Conservation (phyloP, 129 eudicot species). For the Centaurea solstitialis region DNA sequence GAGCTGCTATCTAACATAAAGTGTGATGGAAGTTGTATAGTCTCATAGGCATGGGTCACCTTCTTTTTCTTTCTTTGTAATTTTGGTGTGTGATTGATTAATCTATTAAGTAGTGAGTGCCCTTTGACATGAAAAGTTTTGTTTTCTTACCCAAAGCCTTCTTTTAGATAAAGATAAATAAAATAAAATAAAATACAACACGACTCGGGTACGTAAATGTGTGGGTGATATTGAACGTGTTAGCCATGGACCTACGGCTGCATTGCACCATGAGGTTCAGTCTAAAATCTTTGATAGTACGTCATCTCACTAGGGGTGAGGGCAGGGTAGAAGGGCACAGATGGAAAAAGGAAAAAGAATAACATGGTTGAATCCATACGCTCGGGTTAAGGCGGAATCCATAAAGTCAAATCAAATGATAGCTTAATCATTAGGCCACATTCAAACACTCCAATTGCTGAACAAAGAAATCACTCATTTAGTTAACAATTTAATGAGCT, state of each 20-base stretch:
- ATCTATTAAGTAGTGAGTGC: conserved; percentile 30
- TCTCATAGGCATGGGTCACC: conserved; percentile 24
- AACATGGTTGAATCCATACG: neutral
- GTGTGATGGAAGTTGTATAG: conserved; percentile 18
- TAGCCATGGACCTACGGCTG: neutral
- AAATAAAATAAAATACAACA: neutral
- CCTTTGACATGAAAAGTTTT: conserved; percentile 20
- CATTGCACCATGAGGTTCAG: neutral
- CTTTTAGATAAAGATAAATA: conserved; percentile 15
- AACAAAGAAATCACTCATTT: neutral
- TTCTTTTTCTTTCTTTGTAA: conserved; percentile 1
- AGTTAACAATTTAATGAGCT: too few relatives aligned
- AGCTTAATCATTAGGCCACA: neutral
- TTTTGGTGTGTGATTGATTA: conserved; percentile 24
- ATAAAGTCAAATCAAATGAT: neutral
- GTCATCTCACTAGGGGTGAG: neutral
- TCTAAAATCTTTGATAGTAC: neutral
- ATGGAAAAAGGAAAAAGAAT: neutral
- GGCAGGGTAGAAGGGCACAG: neutral
- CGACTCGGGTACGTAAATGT: neutral
- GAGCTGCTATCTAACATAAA: conserved; percentile 23
- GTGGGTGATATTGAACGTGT: neutral
- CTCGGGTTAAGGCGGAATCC: neutral
- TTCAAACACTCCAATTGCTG: neutral
- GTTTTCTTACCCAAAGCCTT: conserved; percentile 38